Evolutionary conservation across 129 eudicot genomes (phyloP), one percentile per base, ranked within the genome.

Genomic region (Sambucus nigra): DNA sequence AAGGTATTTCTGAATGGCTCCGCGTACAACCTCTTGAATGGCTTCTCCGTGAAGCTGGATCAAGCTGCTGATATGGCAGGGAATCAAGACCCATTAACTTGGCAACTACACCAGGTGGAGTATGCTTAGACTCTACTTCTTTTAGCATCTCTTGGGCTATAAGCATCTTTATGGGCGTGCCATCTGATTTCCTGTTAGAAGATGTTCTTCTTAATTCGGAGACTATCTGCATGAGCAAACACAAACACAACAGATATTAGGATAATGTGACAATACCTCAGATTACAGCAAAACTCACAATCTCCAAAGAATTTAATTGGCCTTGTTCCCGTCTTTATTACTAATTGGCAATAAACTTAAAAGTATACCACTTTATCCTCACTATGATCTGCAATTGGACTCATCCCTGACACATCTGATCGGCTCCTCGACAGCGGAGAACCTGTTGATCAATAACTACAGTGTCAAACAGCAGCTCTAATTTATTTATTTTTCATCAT

Each of bases 31-130:
- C 64, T 65, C 73, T 69, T 13, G 45, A 62, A 53, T 66, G 80
- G 69, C 64, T 75, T 71, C 86, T 82, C 67, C 68, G 76, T 17
- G 72, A 61, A 26, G 74, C 69, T 45, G 69, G 55, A 60, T 51
- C 72, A 39, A 81, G 64, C 51, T 81, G 80, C 42, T 60, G 80
- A 6, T 38, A 64, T 0, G 96, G 91, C 32, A 86, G 63, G 26
- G 80, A 44, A 49, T 92, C 99, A 18, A 92, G 96, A 21, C 99
- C 99, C 96, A 92, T 92, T 25, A 92, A 55, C 62, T 77, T 86
- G 17, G 94, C 96, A 46, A 92, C 99, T 33, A 92, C 67, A 77
- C 73, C 77, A 32, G 99, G 78, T 5, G 99, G 76, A 31, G 66
- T 82, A 45, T 71, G 87, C 47, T 70, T 83, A 26, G 71, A 57